phyloP scores from a whole-genome alignment of 1,284 basidiomycete species.

The Dichomitus squalens region DNA sequence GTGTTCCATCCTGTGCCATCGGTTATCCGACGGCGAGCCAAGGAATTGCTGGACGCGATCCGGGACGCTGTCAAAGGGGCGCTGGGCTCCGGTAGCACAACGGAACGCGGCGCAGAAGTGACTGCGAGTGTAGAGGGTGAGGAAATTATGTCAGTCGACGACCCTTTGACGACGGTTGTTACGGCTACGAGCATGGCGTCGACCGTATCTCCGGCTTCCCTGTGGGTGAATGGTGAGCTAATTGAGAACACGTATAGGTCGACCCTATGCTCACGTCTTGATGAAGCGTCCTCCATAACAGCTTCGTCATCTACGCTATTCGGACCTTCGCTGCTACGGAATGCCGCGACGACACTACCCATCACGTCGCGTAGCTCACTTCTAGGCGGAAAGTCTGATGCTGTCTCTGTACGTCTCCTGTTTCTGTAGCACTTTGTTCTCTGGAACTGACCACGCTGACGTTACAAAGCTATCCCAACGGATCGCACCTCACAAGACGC shows the following conservation, averaged over 20 bases:
- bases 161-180: not conserved
- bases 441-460: not conserved
- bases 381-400: conserved; percentile 35
- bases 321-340: conserved; percentile 18
- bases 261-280: not conserved
- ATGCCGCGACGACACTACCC: conserved; percentile 12
- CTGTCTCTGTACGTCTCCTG: not conserved
- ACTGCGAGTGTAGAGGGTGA: not conserved
- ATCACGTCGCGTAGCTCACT: conserved; percentile 41
- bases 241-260: not conserved
- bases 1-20: conserved; percentile 62
- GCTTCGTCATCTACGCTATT: conserved; percentile 30
- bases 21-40: conserved; percentile 57
- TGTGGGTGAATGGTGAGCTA: conserved; percentile 33
- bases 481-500: conserved; percentile 8
- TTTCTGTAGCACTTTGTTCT: not conserved
- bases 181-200: not conserved
- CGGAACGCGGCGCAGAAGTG: not conserved
- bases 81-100: conserved; percentile 19
- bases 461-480: not conserved
- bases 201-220: not conserved
- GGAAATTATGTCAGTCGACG: not conserved
- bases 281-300: conserved; percentile 15
- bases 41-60: conserved; percentile 66
- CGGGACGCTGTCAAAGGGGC: conserved; percentile 47